These are phyloP conservation scores for Phytophthora palmivora DNA, from an alignment of 352 stramenopile genomes.

Conservation along the genomic window DNA sequence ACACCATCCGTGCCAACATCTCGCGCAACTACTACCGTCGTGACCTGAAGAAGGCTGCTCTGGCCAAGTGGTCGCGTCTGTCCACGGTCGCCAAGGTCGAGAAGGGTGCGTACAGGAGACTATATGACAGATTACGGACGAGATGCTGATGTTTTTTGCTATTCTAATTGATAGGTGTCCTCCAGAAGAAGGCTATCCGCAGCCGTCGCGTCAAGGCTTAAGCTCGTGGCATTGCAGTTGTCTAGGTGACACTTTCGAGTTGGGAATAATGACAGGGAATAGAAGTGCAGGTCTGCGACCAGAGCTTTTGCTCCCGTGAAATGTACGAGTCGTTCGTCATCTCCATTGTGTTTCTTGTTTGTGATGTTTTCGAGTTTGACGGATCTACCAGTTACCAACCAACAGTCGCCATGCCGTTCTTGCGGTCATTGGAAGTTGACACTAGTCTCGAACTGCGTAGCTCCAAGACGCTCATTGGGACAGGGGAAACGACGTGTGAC, in stretches of 20 bases:
- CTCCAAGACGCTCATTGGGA: conserved; percentile 70
- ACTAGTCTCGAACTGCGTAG: conserved; percentile 52
- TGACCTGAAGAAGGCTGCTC: conserved; percentile 86
- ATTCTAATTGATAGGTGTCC: conserved; percentile 48
- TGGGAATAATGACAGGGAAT: conserved; percentile 64
- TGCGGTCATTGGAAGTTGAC: conserved; percentile 32
- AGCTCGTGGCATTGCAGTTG: conserved; percentile 29
- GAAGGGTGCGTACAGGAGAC: conserved; percentile 61
- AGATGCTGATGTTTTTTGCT: conserved; percentile 1
- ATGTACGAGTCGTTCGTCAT: conserved; percentile 30
- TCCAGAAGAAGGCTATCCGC: conserved; percentile 86
- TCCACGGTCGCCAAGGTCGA: conserved; percentile 90
- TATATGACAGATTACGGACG: neutral
- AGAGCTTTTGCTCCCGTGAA: conserved; percentile 40
- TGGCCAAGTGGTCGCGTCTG: conserved; percentile 88
- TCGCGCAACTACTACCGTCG: conserved; percentile 90
- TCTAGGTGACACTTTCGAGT: conserved; percentile 36
- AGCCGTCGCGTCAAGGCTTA: conserved; percentile 86
- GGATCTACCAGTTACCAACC: conserved; percentile 6
- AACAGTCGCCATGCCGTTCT: conserved; percentile 57
- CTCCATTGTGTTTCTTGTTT: conserved; percentile 7
- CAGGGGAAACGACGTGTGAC: conserved; percentile 54
- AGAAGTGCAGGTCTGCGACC: conserved; percentile 42
- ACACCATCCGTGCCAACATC: conserved; percentile 91
- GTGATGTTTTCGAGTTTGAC: neutral